Conservation (phyloP, 768 basidiomycete genomes). For the Mycena leptocephala region DNA sequence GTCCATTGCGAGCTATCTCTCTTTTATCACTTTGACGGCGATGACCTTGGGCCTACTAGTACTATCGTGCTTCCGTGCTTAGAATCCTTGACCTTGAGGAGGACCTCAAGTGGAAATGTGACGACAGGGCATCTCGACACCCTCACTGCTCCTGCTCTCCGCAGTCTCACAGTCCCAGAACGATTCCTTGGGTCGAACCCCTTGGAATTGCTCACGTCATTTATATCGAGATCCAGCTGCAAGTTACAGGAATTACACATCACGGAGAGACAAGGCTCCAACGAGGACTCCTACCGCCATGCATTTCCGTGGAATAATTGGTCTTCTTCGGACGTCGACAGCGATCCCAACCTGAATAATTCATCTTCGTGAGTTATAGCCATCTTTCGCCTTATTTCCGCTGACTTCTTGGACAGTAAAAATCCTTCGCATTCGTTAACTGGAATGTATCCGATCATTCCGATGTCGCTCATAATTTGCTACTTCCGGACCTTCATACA, state of each 20-base stretch:
- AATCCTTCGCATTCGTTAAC: no score
- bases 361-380: no score
- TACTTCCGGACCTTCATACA: no score
- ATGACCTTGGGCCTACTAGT: not conserved
- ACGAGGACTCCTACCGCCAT: not conserved
- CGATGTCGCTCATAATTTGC: no score
- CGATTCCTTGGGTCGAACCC: not conserved
- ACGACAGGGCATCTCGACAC: not conserved
- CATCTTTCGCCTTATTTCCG: no score
- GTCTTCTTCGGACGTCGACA: not conserved
- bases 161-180: not conserved
- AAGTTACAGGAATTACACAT: not conserved
- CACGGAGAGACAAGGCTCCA: not conserved
- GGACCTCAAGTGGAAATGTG: no score
- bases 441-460: no score
- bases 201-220: not conserved
- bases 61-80: not conserved
- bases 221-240: not conserved
- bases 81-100: not conserved
- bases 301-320: not conserved
- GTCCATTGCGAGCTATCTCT: not conserved
- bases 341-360: no score
- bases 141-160: not conserved
- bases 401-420: no score
- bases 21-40: no score